Base-by-base conservation (phyloP, 2,329 filamentous ascomycete species). In the Arthrobotrys pseudoclavata region DNA sequence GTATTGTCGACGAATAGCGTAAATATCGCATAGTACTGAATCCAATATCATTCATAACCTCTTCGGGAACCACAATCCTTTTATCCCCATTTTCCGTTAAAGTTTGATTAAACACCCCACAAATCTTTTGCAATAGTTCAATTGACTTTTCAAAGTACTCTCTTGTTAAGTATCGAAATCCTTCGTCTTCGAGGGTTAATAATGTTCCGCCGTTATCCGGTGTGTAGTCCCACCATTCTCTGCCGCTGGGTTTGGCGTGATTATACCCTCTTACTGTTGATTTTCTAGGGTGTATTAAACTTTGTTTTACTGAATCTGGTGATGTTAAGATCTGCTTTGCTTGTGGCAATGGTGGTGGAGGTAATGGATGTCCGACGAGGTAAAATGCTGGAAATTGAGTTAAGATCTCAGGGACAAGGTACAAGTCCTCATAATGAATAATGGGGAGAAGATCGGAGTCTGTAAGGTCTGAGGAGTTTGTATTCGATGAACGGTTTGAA, bases 151-250 rank as follows among this genome's bases (percentile, higher is more conserved):
- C 62, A 40, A 79, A 79, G 26, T 74, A 79, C 7, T 69, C 69
- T 18, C 42, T 68, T 24, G 75, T 79, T 1, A 22, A 12, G 2
- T 9, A 13, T 29, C 50, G 55, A n/a, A 79, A 79, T 4, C 31
- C 50, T 18, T 79, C 75, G n/a, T 79, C 75, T 22, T 68, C 55
- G 13, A 76, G 48, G 3, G 55, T 76, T 42, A 76, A 60, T 4
- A 50, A 29, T 5, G 52, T 69, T 31, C 66, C 72, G 52, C 61
- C 47, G 12, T 77, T 42, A 52, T 79, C 75, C n/a, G 75, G 75
- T 1, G 69, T 47, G 34, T 69, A 74, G 31, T 79, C 75, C 75
- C 75, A 79, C 75, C 75, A 79, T 69, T 79, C 75, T 18, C 75
- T 61, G 12, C 75, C 75, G 50, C 62, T 69, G 1, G 26, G 5